Conservation (phyloP, 495 filamentous ascomycete species). For the Penicillium herquei region DNA sequence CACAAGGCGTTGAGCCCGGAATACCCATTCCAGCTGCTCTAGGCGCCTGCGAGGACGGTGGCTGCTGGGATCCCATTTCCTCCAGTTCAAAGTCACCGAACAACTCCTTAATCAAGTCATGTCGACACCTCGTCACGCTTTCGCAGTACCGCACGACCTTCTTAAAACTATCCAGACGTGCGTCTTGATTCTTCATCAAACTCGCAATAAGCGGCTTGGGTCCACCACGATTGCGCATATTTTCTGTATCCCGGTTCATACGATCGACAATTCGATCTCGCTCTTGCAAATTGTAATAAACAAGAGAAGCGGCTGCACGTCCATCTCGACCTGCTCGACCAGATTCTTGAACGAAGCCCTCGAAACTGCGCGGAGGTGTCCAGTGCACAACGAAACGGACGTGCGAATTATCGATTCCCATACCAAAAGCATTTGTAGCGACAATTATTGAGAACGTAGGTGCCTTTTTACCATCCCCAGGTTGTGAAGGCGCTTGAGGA, state of each 20-base stretch:
- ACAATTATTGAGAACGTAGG: slow-evolving; percentile 83
- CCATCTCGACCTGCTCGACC: slow-evolving; percentile 89
- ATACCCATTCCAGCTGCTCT: neutral
- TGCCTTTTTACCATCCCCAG: slow-evolving; percentile 5
- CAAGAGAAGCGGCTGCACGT: slow-evolving; percentile 77
- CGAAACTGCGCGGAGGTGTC: slow-evolving; percentile 87
- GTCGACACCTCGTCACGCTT: slow-evolving; percentile 66
- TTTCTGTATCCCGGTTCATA: slow-evolving; percentile 36
- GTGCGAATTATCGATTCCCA: slow-evolving; percentile 95
- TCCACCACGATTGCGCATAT: slow-evolving; percentile 34
- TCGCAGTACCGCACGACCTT: slow-evolving; percentile 81
- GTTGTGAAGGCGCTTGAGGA: slow-evolving; percentile 43
- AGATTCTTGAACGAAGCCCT: slow-evolving; percentile 94
- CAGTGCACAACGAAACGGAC: slow-evolving; percentile 94
- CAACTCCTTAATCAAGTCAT: slow-evolving; percentile 72
- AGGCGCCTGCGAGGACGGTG: slow-evolving; percentile 16
- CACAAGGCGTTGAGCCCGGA: slow-evolving; percentile 51
- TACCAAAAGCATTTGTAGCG: slow-evolving; percentile 93
- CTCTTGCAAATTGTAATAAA: slow-evolving; percentile 87
- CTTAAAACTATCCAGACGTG: slow-evolving; percentile 45
- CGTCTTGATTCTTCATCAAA: slow-evolving; percentile 34
- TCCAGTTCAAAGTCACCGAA: slow-evolving; percentile 67
- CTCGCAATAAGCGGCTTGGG: slow-evolving; percentile 12
- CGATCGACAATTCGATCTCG: slow-evolving; percentile 67
- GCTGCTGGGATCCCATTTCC: slow-evolving; percentile 38